Evolutionary conservation across 1,284 basidiomycete genomes (phyloP).

Genomic region (Cystobasidium slooffiae): DNA sequence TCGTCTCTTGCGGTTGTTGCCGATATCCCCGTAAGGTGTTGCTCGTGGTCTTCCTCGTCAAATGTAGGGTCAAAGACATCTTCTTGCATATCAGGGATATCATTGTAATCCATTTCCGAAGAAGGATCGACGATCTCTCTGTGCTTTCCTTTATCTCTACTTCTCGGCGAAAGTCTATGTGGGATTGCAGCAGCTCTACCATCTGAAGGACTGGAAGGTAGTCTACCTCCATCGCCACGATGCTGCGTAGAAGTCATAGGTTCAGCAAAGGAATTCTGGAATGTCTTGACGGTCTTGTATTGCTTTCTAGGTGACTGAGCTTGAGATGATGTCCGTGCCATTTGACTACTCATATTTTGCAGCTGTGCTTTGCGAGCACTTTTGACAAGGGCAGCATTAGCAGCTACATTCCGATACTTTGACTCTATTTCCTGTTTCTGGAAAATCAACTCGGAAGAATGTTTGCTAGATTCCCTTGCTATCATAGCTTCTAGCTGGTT

Average conservation of each 20-base stretch:
- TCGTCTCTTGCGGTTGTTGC: not conserved
- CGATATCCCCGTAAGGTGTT: too few species aligned
- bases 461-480: not conserved
- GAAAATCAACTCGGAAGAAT: constrained; percentile 26
- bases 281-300: constrained; percentile 23
- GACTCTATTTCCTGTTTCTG: constrained; percentile 31
- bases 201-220: constrained; percentile 31
- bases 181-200: not conserved
- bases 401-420: constrained; percentile 7
- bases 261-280: constrained; percentile 38
- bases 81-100: constrained; percentile 1
- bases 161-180: not conserved
- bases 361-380: constrained; percentile 13
- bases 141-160: constrained; percentile 33
- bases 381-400: not conserved
- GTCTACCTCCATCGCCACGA: not conserved
- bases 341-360: not conserved
- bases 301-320: not conserved
- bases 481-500: not conserved
- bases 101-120: constrained; percentile 24
- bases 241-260: constrained; percentile 24
- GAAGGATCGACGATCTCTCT: constrained; percentile 5
- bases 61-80: not conserved
- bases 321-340: not conserved
- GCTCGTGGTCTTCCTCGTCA: not conserved